phyloP scores from a whole-genome alignment of 2,329 filamentous ascomycete species.

The Cladosporium sp. region DNA sequence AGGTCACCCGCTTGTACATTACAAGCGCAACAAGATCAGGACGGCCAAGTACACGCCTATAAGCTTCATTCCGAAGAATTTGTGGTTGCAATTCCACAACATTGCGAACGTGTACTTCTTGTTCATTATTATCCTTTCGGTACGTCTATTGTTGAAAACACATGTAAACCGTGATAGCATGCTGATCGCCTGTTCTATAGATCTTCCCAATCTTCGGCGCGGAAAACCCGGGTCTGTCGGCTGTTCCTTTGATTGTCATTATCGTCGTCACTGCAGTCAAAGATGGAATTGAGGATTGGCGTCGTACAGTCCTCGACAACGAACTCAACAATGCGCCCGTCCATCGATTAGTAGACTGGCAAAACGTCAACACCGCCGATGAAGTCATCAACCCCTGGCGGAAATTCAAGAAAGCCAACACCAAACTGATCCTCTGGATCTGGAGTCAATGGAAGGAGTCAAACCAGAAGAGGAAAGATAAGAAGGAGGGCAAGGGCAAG shows the following conservation, averaged over 20 bases:
- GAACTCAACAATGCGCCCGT: constrained; percentile 95
- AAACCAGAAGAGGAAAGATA: constrained; percentile 41
- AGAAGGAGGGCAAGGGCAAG: constrained; percentile 44
- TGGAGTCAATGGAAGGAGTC: constrained; percentile 45
- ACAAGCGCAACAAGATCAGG: constrained; percentile 90
- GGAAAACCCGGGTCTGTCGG: constrained; percentile 81
- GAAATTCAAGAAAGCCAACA: constrained; percentile 82
- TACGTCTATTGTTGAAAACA: constrained; percentile 54
- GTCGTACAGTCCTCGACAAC: constrained; percentile 84
- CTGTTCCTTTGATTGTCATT: constrained; percentile 91
- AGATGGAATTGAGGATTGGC: constrained; percentile 92
- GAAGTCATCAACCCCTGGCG: constrained; percentile 86
- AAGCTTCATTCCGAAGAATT: constrained; percentile 92
- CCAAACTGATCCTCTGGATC: constrained; percentile 55
- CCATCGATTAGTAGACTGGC: constrained; percentile 81
- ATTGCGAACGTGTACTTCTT: constrained; percentile 98
- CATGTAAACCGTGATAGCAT: neutral
- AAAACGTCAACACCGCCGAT: constrained; percentile 88
- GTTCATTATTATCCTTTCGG: constrained; percentile 88
- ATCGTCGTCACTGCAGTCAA: constrained; percentile 84
- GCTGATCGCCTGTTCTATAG: constrained; percentile 45
- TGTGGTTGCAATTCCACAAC: constrained; percentile 98
- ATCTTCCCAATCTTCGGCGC: constrained; percentile 96
- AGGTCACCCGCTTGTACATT: constrained; percentile 66
- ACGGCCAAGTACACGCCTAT: constrained; percentile 96